Evolutionary conservation across 176 grass and related monocot genomes (phyloP).

Genomic region (Oryza nivara): DNA sequence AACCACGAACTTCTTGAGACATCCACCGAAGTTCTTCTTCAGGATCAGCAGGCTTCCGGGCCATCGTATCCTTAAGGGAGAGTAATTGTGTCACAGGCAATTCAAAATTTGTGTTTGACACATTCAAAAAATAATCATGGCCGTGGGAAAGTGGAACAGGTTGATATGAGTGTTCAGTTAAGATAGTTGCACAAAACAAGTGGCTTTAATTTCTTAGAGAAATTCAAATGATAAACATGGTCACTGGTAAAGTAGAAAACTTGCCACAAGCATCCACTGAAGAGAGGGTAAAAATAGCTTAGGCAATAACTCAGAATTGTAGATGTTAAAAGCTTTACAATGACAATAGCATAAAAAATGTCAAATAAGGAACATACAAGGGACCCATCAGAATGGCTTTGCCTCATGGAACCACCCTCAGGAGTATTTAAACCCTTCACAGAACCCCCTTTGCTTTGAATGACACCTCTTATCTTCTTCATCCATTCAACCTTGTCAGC

Average conservation of each 20-base stretch:
- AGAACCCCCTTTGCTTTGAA: conserved; percentile 72
- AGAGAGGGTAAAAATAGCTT: neutral
- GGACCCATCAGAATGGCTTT: conserved; percentile 97
- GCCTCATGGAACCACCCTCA: conserved; percentile 78
- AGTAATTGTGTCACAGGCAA: neutral
- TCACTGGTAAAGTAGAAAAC: conserved; percentile 4
- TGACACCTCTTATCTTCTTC: conserved; percentile 81
- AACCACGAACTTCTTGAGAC: conserved; percentile 99
- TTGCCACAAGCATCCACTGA: neutral
- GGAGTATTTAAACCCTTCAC: conserved; percentile 64
- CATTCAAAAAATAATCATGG: neutral
- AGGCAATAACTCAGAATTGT: neutral
- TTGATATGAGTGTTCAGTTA: neutral
- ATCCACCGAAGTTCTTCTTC: conserved; percentile 99
- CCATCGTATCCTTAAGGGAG: conserved; percentile 62
- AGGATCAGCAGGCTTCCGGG: conserved; percentile 85
- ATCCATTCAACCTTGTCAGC: conserved; percentile 91
- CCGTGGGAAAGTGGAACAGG: neutral
- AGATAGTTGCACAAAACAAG: neutral
- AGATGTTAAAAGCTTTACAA: conserved; percentile 4
- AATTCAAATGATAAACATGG: conserved; percentile 28
- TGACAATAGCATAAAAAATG: conserved; percentile 9
- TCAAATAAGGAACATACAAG: conserved; percentile 63
- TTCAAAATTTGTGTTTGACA: neutral
- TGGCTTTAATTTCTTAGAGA: conserved; percentile 12